A percentile compares a stretch with the other conserved stretches of the same genome.
phyloP scores from a whole-genome alignment of 2,329 filamentous ascomycete species.

The Drechslerella coelobrocha region DNA sequence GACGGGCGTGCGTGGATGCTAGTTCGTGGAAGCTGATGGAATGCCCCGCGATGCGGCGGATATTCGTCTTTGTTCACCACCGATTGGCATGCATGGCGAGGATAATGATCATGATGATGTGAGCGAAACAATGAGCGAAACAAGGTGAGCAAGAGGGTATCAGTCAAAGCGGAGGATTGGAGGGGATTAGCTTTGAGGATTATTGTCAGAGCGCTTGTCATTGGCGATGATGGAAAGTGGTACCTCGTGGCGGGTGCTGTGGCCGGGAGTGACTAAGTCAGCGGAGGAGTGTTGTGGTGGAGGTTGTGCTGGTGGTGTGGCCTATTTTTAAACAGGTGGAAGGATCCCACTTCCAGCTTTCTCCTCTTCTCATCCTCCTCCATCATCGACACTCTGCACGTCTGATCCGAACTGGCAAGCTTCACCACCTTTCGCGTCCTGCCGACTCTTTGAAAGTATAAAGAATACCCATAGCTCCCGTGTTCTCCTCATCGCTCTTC shows the following conservation, averaged over 20 bases:
- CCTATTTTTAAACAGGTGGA: conserved; percentile 37
- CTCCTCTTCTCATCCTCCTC: conserved; percentile 25
- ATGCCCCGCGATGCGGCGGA: conserved; percentile 33
- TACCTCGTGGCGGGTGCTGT: too few species aligned
- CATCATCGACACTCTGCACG: conserved; percentile 9
- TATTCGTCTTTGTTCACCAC: not conserved
- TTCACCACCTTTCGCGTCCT: not conserved
- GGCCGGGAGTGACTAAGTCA: conserved; percentile 5
- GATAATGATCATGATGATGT: too few species aligned
- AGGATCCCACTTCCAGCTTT: conserved; percentile 35
- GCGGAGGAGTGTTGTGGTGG: not conserved
- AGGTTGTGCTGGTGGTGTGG: not conserved
- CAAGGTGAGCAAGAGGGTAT: too few species aligned
- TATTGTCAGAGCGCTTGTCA: too few species aligned
- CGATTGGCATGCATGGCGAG: not conserved
- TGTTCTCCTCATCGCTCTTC: not conserved
- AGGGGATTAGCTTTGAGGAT: too few species aligned
- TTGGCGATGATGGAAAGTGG: too few species aligned
- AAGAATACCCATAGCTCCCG: too few species aligned
- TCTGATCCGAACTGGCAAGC: not conserved
- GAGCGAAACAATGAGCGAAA: too few species aligned
- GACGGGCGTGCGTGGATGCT: not conserved
- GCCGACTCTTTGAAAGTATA: not conserved
- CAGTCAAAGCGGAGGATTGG: too few species aligned
- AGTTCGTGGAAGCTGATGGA: conserved; percentile 42